phyloP scores from a whole-genome alignment of 2,329 filamentous ascomycete species.

The Cucurbitaria berberidis region DNA sequence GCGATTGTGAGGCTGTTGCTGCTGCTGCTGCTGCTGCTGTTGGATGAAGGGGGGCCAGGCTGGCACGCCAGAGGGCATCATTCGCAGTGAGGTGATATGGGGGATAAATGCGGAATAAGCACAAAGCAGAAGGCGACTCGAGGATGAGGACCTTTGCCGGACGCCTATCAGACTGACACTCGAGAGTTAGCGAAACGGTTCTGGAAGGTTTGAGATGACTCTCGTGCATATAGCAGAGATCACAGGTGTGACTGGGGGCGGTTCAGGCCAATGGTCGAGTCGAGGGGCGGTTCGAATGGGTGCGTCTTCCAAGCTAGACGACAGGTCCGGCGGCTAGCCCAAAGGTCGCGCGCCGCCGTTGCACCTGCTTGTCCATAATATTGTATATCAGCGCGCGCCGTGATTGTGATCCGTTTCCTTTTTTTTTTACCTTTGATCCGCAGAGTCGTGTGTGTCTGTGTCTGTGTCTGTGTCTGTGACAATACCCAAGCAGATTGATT shows the following conservation, averaged over 20 bases:
- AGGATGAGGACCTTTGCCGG: not conserved
- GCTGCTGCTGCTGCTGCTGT: not conserved
- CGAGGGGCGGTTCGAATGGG: not conserved
- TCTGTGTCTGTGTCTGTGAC: too few species aligned
- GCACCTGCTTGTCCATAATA: conserved; percentile 6
- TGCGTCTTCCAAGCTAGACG: conserved; percentile 11
- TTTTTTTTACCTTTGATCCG: not conserved
- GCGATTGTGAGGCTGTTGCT: not conserved
- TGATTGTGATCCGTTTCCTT: too few species aligned
- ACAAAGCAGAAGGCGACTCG: not conserved
- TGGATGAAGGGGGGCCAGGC: not conserved
- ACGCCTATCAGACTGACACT: not conserved
- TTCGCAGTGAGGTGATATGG: conserved; percentile 4
- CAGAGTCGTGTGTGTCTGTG: not conserved
- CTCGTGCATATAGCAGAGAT: conserved; percentile 29
- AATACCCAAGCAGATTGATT: too few species aligned
- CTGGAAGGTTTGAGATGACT: conserved; percentile 14
- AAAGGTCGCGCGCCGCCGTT: conserved; percentile 16
- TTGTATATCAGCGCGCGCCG: conserved; percentile 19
- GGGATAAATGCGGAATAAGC: conserved; percentile 3
- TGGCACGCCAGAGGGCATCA: not conserved
- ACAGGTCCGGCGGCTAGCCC: conserved; percentile 32
- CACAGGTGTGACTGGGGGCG: conserved; percentile 33
- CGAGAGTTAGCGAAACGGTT: conserved; percentile 15
- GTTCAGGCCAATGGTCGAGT: conserved; percentile 32